Base-by-base conservation (phyloP, 2,329 filamentous ascomycete genomes). In the Metarhizium humberi region DNA sequence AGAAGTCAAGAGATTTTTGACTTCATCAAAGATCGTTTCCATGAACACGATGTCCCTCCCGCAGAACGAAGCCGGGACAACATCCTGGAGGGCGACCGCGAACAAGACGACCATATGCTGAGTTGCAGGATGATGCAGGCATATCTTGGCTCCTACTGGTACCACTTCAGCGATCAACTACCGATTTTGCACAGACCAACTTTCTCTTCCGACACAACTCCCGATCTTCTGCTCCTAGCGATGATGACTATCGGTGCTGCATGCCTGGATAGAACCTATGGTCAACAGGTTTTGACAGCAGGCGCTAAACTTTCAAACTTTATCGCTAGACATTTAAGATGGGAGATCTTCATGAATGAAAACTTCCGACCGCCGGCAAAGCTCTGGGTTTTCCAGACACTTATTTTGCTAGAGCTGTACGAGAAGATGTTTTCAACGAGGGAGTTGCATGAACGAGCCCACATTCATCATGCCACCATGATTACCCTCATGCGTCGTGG, bases 381-480 rank as follows among this genome's bases (percentile, higher is more conserved):
- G 71, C 74, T 99, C 7, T 99, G 92, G 92, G 84, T 96, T 0
- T 97, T 97, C 73, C 94, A 97, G 68, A 86, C 92, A 1, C 74
- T 97, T 52, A 76, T 97, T 4, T 78, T 97, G 5, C 78, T 97
- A 13, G 94, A 99, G 68, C 75, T 96, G 0, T 97, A 95, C 64
- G 94, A 99, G 73, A 99, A 99, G 77, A 94, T 96, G 88, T 97
- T 92, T 69, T 94, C 91, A 43, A 96, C 92, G 0, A 82, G 92
- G 60, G 86, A 90, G 56, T 76, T 97, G 36, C 94, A 99, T 69
- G 94, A 99, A 71, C 81, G 94, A 61, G 92, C 92, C 1, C 92
- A 97, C 63, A 96, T 97, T 49, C 92, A 97, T 65, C 94, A 99
- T 67, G 92, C 92, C 14, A 96, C 92, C 0, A 96, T 92, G 0